These are phyloP conservation scores for Ogataea nakhonphanomensis DNA, from an alignment of 805 yeast genomes.

Conservation along the genomic window DNA sequence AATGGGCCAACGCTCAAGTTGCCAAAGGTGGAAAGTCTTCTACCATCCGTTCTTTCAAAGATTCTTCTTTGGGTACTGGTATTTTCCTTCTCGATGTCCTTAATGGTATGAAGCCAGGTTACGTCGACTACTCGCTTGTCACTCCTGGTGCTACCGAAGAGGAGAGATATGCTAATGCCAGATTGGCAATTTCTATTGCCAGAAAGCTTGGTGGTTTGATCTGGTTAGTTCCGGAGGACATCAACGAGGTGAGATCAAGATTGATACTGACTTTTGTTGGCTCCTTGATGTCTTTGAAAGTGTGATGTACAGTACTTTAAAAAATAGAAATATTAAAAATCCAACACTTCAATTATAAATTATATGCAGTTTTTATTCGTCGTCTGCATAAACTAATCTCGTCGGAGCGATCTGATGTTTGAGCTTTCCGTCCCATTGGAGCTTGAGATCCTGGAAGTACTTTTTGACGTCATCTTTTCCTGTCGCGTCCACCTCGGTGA, in stretches of 20 bases:
- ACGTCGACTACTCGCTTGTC: constrained; percentile 93
- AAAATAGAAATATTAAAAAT: constrained; percentile 2
- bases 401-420: constrained; percentile 59
- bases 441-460: constrained; percentile 53
- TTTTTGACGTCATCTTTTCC: constrained; percentile 66
- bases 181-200: constrained; percentile 95
- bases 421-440: constrained; percentile 72
- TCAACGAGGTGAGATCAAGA: constrained; percentile 91
- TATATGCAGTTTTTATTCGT: constrained; percentile 1
- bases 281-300: constrained; percentile 74
- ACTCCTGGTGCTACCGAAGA: constrained; percentile 75
- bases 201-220: constrained; percentile 96
- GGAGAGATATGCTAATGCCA: constrained; percentile 89
- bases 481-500: constrained; percentile 53
- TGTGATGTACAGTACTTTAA: constrained; percentile 8
- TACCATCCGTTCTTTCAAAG: constrained; percentile 80
- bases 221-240: constrained; percentile 99
- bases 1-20: constrained; percentile 90
- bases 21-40: constrained; percentile 77
- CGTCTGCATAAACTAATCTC: constrained; percentile 20
- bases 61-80: constrained; percentile 70
- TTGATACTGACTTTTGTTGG: constrained; percentile 93
- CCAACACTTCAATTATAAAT: background rate
- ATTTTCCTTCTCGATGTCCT: constrained; percentile 84
- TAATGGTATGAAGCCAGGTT: constrained; percentile 94